Evolutionary conservation across 1,139 yeast species (phyloP).

Genomic region (Lodderomyces parapsilosis): DNA sequence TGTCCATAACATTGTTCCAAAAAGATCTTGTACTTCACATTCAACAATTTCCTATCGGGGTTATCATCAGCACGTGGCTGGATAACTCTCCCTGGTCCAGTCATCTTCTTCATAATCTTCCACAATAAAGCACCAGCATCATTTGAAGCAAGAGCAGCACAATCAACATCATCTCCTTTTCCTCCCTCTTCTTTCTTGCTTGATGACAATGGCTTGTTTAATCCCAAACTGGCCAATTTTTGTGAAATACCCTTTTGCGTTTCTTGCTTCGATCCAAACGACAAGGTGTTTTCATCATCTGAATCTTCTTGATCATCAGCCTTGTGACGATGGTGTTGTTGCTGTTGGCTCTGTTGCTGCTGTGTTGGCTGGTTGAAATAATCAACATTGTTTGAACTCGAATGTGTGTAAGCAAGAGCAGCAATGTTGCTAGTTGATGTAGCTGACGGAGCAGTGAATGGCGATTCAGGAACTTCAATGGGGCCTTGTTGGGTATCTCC

Average conservation of each 20-base stretch:
- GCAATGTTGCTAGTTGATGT: slow-evolving; percentile 62
- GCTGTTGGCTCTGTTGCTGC: too few relatives aligned
- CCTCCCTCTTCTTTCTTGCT: slow-evolving; percentile 7
- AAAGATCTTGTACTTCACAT: slow-evolving; percentile 79
- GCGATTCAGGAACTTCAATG: slow-evolving; percentile 35
- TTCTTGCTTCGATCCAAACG: slow-evolving; percentile 57
- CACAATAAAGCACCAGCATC: slow-evolving; percentile 60
- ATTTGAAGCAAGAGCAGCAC: too few relatives aligned
- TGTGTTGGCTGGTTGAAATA: slow-evolving; percentile 42
- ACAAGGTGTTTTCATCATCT: slow-evolving; percentile 49
- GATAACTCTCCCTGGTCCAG: slow-evolving; percentile 81
- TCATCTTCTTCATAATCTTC: slow-evolving; percentile 81
- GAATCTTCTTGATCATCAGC: slow-evolving; percentile 27
- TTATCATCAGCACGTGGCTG: slow-evolving; percentile 56
- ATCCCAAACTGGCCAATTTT: slow-evolving; percentile 33
- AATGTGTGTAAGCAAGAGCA: slow-evolving; percentile 47
- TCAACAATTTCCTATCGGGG: slow-evolving; percentile 69
- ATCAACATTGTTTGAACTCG: slow-evolving; percentile 42
- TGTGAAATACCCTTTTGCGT: slow-evolving; percentile 50
- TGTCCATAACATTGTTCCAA: slow-evolving; percentile 85
- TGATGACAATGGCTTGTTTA: slow-evolving; percentile 35
- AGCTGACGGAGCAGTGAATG: slow-evolving; percentile 75
- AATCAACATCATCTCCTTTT: not conserved
- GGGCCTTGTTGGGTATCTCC: slow-evolving; percentile 2
- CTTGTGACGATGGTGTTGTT: slow-evolving; percentile 12